Evolutionary conservation across 2,329 filamentous ascomycete genomes (phyloP).

Genomic region (Cercospora berteroae): DNA sequence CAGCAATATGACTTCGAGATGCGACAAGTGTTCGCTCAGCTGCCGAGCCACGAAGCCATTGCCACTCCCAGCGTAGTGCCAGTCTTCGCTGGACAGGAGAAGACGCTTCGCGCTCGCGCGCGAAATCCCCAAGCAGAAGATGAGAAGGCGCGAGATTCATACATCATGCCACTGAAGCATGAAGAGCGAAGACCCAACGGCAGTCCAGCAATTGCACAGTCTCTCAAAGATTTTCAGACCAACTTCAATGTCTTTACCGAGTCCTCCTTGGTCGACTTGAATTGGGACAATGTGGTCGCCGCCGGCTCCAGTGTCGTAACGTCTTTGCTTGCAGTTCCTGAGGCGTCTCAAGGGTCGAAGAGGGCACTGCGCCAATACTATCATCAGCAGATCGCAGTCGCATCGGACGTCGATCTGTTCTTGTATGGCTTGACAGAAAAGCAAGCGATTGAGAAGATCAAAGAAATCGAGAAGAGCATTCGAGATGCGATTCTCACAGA

Average conservation of each 20-base stretch:
- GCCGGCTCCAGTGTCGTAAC: conserved; percentile 81
- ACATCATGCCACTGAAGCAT: conserved; percentile 66
- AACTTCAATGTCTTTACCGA: conserved; percentile 85
- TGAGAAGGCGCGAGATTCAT: conserved; percentile 59
- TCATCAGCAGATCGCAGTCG: conserved; percentile 75
- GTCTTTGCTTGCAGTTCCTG: conserved; percentile 64
- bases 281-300: conserved; percentile 80
- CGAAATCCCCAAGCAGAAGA: conserved; percentile 59
- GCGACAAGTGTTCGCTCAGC: conserved; percentile 67
- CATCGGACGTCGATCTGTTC: conserved; percentile 84
- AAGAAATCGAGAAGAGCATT: conserved; percentile 72
- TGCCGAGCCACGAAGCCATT: conserved; percentile 60
- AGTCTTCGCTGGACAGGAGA: conserved; percentile 57
- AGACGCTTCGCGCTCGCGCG: conserved; percentile 60
- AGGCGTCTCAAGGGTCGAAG: conserved; percentile 47
- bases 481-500: conserved; percentile 77
- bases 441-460: conserved; percentile 78
- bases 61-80: conserved; percentile 63
- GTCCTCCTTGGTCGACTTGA: conserved; percentile 68
- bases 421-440: conserved; percentile 76
- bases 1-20: conserved; percentile 66
- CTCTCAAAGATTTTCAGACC: conserved; percentile 67
- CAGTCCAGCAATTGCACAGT: conserved; percentile 65
- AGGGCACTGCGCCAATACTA: conserved; percentile 60
- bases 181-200: conserved; percentile 62